Base-by-base conservation (phyloP, 1,139 yeast species). In the Zygotorulaspora mrakii region DNA sequence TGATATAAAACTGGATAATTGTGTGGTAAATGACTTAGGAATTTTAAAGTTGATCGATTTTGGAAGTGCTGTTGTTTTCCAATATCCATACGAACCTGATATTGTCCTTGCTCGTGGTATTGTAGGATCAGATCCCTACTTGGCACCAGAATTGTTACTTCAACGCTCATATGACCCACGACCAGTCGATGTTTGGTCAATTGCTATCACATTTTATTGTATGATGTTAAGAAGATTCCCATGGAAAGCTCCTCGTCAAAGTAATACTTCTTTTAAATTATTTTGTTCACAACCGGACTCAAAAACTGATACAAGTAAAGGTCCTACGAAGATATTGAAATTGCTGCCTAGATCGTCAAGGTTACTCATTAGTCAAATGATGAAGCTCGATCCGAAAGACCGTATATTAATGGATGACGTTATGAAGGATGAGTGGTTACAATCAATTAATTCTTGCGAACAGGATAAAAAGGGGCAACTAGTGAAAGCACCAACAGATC, bases 271-370 rank as follows among this genome's bases (percentile, higher is more conserved):
- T 2, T 69, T 65, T 48, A 64, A 55, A 67, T 64, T 68, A 55
- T 74, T 59, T 61, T 53, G 66, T 31, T 63, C 60, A 23, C 58
- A 62, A 27, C 66, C 69, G 3, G 68, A 61, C 32, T 53, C 54
- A 50, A 66, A 42, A 45, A 58, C 49, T 38, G 69, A 64, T 42
- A 56, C 58, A 14, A 46, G 52, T 3, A 52, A 49, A 42, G 62
- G 98, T 1, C 96, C 96, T 1, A 82, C 87, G 69, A 71, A 96
- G 51, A 66, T 91, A 45, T 70, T 89, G 68, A 73, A 95, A 52
- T 71, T 87, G 47, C 68, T 91, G 37, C 97, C 97, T 1, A 79
- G 78, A 46, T 82, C 84, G 5, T 74, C 95, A 12, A 71, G 96
- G 45, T 79, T 77, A 2, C 71, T 89, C 26, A 77, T 91, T 21